A percentile compares a stretch with the other conserved stretches of the same genome.
Evolutionary conservation across 495 filamentous ascomycete species (phyloP).

Genomic region (Bacidia rubella): DNA sequence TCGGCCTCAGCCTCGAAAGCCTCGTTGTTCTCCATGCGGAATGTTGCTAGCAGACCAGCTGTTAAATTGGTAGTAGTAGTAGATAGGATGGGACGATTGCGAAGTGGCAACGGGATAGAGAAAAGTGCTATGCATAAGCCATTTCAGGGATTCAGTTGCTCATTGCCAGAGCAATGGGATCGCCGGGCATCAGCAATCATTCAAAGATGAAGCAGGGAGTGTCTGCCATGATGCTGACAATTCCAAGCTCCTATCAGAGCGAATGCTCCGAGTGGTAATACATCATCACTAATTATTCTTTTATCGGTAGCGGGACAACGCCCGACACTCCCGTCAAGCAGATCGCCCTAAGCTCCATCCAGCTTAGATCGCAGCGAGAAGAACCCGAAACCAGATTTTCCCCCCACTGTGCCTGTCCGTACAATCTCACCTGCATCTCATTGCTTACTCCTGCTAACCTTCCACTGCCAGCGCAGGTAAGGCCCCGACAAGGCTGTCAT

Average conservation of each 20-base stretch:
- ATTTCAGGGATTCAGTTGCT: not conserved
- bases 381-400: no score
- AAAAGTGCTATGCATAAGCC: not conserved
- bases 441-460: no score
- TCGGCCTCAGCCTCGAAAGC: slow-evolving; percentile 23
- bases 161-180: not conserved
- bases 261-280: not conserved
- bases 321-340: no score
- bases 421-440: no score
- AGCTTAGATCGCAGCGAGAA: no score
- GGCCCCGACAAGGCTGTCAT: no score
- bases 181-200: not conserved
- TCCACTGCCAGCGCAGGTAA: no score
- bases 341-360: no score
- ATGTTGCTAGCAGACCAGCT: not conserved
- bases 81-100: not conserved
- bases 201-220: not conserved
- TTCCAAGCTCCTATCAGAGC: not conserved
- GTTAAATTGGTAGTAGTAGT: no score
- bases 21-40: slow-evolving; percentile 11
- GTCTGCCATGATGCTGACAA: not conserved
- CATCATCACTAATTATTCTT: not conserved
- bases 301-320: not conserved
- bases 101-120: not conserved
- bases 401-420: no score